These are phyloP conservation scores for Populus hybrid DNA, from an alignment of 441 rosid genomes.

Conservation along the genomic window DNA sequence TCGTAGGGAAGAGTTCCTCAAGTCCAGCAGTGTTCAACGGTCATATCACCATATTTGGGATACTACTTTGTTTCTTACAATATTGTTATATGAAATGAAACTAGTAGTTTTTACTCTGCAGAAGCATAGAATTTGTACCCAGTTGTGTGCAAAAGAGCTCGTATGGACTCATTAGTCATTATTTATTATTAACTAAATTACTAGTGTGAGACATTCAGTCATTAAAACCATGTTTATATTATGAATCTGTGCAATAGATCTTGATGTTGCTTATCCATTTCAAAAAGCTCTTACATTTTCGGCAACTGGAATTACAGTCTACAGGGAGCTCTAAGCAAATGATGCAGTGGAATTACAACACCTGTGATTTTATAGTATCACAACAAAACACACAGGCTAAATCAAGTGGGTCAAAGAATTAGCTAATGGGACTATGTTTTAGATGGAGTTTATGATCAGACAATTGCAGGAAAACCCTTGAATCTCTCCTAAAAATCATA, in stretches of 20 bases:
- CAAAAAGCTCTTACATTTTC: not conserved
- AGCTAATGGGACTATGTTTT: not conserved
- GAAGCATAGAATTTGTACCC: not conserved
- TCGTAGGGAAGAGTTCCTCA: conserved; percentile 45
- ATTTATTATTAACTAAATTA: no score
- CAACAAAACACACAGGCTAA: not conserved
- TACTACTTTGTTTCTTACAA: conserved; percentile 20
- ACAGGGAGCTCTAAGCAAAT: not conserved
- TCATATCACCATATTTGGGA: conserved; percentile 19
- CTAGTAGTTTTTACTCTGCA: not conserved
- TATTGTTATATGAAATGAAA: conserved; percentile 10
- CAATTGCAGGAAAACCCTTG: not conserved
- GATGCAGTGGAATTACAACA: not conserved
- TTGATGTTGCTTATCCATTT: not conserved
- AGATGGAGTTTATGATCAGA: not conserved
- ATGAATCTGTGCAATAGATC: not conserved
- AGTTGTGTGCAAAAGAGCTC: not conserved
- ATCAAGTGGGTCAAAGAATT: not conserved
- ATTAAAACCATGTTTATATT: not conserved
- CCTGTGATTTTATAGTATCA: not conserved
- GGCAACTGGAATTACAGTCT: not conserved
- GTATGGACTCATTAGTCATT: not conserved
- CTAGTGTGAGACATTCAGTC: not conserved
- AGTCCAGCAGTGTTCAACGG: conserved; percentile 20
- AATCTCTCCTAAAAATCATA: not conserved